A percentile compares a stretch with the other conserved stretches of the same genome.
Evolutionary conservation across 495 filamentous ascomycete genomes (phyloP).

Genomic region (Penicillium riverlandense): DNA sequence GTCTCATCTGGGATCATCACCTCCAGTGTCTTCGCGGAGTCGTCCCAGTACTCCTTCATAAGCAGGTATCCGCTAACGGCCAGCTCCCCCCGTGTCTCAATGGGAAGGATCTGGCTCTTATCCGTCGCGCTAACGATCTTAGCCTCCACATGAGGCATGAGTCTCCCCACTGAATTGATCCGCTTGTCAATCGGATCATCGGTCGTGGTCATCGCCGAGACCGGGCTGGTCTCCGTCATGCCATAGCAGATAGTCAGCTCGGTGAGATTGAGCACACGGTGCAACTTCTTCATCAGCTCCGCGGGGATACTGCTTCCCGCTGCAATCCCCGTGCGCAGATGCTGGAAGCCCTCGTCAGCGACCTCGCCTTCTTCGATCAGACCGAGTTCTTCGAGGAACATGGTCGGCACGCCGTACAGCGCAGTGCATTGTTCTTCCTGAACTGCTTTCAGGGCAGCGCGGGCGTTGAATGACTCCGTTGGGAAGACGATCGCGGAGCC

Average conservation of each 20-base stretch:
- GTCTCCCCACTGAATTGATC: conserved; percentile 65
- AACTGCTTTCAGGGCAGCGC: conserved; percentile 60
- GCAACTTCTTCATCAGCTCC: conserved; percentile 76
- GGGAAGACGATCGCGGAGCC: conserved; percentile 82
- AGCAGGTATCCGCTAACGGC: conserved; percentile 79
- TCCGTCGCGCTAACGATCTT: conserved; percentile 70
- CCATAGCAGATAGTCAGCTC: conserved; percentile 95
- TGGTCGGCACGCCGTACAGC: conserved; percentile 89
- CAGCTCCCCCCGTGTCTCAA: conserved; percentile 69
- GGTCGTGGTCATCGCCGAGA: conserved; percentile 82
- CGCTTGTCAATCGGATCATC: conserved; percentile 74
- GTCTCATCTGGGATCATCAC: conserved; percentile 57
- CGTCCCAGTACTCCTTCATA: conserved; percentile 87
- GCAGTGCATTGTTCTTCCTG: conserved; percentile 75
- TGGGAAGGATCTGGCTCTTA: conserved; percentile 47
- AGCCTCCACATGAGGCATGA: conserved; percentile 77
- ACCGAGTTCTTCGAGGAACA: conserved; percentile 87
- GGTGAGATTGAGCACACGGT: conserved; percentile 66
- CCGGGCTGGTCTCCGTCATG: conserved; percentile 97
- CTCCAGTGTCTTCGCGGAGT: conserved; percentile 59
- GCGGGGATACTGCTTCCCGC: conserved; percentile 79
- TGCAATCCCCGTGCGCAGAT: conserved; percentile 84
- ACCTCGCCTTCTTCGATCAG: conserved; percentile 53
- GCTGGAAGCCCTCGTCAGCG: conserved; percentile 51
- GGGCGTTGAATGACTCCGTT: conserved; percentile 77